phyloP scores from a whole-genome alignment of 2,329 filamentous ascomycete genomes.

The Fusarium papillatum region DNA sequence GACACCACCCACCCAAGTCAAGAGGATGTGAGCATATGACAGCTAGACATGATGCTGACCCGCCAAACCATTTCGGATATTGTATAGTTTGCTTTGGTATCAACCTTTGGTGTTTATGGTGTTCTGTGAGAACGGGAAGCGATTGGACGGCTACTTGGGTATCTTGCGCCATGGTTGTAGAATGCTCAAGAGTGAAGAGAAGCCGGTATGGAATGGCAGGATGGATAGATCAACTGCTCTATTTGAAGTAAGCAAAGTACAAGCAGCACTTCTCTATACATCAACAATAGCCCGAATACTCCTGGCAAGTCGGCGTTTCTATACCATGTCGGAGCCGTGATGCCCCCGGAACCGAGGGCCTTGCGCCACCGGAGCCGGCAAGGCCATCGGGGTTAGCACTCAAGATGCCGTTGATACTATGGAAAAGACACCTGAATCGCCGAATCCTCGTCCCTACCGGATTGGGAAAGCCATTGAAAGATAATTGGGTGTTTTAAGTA shows the following conservation, averaged over 20 bases:
- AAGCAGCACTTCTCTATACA: neutral
- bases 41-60: conserved; percentile 27
- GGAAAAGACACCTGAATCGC: neutral
- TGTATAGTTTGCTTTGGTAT: neutral
- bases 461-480: neutral
- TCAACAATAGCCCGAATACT: neutral
- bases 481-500: neutral
- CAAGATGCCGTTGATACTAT: neutral
- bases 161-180: neutral
- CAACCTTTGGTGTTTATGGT: neutral
- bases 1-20: conserved; percentile 12
- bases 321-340: conserved; percentile 1
- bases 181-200: neutral
- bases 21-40: conserved; percentile 28
- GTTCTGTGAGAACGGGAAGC: neutral
- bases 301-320: neutral
- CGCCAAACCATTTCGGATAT: conserved; percentile 31
- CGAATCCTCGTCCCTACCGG: neutral
- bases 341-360: neutral
- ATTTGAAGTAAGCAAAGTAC: neutral
- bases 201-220: neutral
- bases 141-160: neutral
- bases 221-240: neutral
- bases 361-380: neutral
- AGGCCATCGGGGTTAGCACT: neutral